Conservation (phyloP, 768 basidiomycete species). For the Inosperma sp. region DNA sequence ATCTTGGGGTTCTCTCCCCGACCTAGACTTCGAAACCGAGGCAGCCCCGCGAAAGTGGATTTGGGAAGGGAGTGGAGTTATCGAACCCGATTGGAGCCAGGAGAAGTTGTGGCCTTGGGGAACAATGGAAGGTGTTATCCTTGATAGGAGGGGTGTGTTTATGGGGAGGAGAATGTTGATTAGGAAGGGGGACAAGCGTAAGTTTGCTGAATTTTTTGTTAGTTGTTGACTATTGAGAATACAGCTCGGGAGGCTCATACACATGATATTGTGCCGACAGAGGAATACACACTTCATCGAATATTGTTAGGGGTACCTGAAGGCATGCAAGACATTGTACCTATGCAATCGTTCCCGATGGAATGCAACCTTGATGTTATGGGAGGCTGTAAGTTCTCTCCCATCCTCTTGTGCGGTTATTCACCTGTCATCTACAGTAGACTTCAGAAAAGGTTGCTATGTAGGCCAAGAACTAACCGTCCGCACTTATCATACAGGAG, state of each 20-base stretch:
- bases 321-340: slow-evolving; percentile 69
- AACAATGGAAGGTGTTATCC: slow-evolving; percentile 42
- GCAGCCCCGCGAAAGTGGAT: slow-evolving; percentile 38
- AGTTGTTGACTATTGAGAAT: slow-evolving; percentile 5
- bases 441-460: slow-evolving; percentile 97
- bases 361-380: slow-evolving; percentile 94
- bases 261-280: slow-evolving; percentile 48
- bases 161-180: slow-evolving; percentile 77
- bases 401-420: slow-evolving; percentile 1
- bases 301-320: slow-evolving; percentile 85
- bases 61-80: slow-evolving; percentile 64
- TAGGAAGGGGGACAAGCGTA: slow-evolving; percentile 68
- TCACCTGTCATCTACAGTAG: slow-evolving; percentile 45
- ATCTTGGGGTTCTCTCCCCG: slow-evolving; percentile 59
- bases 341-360: slow-evolving; percentile 82
- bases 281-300: slow-evolving; percentile 73
- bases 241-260: slow-evolving; percentile 51
- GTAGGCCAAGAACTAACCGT: slow-evolving; percentile 97
- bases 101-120: slow-evolving; percentile 57
- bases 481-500: slow-evolving; percentile 92
- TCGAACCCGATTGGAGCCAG: slow-evolving; percentile 70
- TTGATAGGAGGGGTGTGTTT: slow-evolving; percentile 65
- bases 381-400: slow-evolving; percentile 70
- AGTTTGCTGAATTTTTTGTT: slow-evolving; percentile 27
- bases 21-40: slow-evolving; percentile 30